Conservation (phyloP, 495 filamentous ascomycete species). For the Penicillium soppii region DNA sequence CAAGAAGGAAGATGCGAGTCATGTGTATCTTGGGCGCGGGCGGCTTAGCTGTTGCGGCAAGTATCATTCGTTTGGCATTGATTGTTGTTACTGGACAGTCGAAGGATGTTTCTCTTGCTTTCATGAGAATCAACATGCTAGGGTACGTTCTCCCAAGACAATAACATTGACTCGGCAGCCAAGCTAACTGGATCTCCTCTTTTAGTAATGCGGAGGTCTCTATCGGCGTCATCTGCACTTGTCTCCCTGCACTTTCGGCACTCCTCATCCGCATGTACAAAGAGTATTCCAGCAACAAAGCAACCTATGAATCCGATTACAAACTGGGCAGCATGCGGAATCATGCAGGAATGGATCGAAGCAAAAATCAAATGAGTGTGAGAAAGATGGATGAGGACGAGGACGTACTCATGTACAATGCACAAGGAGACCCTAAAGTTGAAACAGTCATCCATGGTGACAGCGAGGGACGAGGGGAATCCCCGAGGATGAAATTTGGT, state of each 20-base stretch:
- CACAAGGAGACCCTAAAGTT: conserved; percentile 23
- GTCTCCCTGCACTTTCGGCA: conserved; percentile 36
- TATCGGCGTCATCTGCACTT: conserved; percentile 41
- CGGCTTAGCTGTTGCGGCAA: conserved; percentile 36
- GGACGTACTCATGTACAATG: conserved; percentile 26
- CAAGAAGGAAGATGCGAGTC: conserved; percentile 34
- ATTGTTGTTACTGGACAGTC: conserved; percentile 28
- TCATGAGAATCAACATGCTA: conserved; percentile 38
- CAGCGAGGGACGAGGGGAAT: neutral
- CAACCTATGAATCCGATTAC: conserved; percentile 13
- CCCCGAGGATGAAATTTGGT: neutral
- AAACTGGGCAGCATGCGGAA: conserved; percentile 19
- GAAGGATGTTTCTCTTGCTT: conserved; percentile 32
- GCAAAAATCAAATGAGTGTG: conserved; percentile 16
- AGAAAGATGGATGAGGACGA: conserved; percentile 18
- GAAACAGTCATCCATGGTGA: conserved; percentile 21
- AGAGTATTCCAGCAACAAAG: conserved; percentile 24
- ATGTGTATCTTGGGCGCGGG: conserved; percentile 37
- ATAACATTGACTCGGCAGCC: neutral
- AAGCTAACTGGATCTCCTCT: neutral
- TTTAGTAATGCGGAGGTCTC: conserved; percentile 37
- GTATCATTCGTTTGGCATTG: conserved; percentile 35
- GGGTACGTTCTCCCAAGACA: conserved; percentile 22
- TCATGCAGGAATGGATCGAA: conserved; percentile 7
- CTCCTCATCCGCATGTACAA: conserved; percentile 17